Base-by-base conservation (phyloP, 2,329 filamentous ascomycete genomes). In the Coleophoma cylindrospora region DNA sequence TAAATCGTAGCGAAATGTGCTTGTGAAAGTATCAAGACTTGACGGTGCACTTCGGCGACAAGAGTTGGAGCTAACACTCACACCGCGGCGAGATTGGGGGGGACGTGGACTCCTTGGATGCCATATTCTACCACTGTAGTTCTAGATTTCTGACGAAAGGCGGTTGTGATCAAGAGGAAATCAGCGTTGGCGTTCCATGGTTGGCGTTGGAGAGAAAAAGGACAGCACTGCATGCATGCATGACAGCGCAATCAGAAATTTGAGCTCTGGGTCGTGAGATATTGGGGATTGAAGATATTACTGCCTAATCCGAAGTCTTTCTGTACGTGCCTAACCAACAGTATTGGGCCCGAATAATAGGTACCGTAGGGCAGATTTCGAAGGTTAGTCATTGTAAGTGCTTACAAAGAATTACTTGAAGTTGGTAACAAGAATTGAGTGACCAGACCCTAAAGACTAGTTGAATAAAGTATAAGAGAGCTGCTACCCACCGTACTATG, bases 101-200 rank as follows among this genome's bases (percentile, higher is more conserved):
- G 94, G 94, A 32, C 79, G 90, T 67, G 94, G 92, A 12, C 73
- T 95, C 66, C 72, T 99, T 61, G 92, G 92, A 49, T 99, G 92
- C 67, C 91, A 96, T 71, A 80, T 97, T 56, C 71, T 96, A 57
- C 90, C 89, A 22, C 59, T 95, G 50, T 95, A 73, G 79, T 37
- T n/a, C 22, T 22, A 21, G 9, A 37, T 17, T 12, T 27, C 21
- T 41, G 40, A 6, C 15, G 19, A 41, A 17, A 41, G 17, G 13
- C 11, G 8, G 14, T 40, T 41, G 19, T 22, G 27, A 10, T 27
- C 27, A 10, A 27, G 40, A 27, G 40, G 11, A 17, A 45, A 47
- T 43, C 32, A 51, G 45, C 50, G 48, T 19, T 51, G 51, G 54
- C 51, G 52, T 59, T 56, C 22, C 40, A 53, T 52, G 56, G 51